Percentiles rank a stretch among this genome's conserved stretches.
Conservation (phyloP, 305 asterid species). For the Stenogyne calaminthoides region DNA sequence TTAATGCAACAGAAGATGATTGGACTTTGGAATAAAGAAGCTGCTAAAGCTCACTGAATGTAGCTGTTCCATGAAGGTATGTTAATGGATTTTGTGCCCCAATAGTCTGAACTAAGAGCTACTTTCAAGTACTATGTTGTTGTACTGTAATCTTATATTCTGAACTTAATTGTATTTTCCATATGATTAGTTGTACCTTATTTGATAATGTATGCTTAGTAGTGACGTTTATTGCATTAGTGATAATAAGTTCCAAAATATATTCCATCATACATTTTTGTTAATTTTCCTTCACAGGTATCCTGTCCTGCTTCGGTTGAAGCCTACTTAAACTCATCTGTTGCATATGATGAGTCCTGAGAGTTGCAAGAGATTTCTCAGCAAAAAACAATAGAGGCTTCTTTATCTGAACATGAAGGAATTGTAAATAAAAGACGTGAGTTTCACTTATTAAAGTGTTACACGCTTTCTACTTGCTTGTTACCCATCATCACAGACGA, state of each 20-base stretch:
- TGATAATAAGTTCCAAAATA: neutral
- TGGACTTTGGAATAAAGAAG: neutral
- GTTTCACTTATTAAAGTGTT: too few relatives aligned
- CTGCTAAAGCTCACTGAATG: neutral
- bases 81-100: neutral
- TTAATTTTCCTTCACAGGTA: constrained; percentile 6
- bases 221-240: neutral
- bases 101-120: neutral
- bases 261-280: neutral
- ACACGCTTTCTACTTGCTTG: too few relatives aligned
- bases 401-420: neutral
- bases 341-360: neutral
- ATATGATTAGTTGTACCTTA: neutral
- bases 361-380: neutral
- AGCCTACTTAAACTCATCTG: neutral
- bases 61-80: neutral
- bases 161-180: neutral
- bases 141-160: neutral
- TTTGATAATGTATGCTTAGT: neutral
- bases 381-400: neutral
- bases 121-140: neutral
- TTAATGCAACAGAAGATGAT: neutral
- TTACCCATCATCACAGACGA: too few relatives aligned
- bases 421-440: too few relatives aligned
- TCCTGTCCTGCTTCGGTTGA: neutral